Evolutionary conservation across 257 asterid genomes (phyloP).

Genomic region (Henckelia pumila): DNA sequence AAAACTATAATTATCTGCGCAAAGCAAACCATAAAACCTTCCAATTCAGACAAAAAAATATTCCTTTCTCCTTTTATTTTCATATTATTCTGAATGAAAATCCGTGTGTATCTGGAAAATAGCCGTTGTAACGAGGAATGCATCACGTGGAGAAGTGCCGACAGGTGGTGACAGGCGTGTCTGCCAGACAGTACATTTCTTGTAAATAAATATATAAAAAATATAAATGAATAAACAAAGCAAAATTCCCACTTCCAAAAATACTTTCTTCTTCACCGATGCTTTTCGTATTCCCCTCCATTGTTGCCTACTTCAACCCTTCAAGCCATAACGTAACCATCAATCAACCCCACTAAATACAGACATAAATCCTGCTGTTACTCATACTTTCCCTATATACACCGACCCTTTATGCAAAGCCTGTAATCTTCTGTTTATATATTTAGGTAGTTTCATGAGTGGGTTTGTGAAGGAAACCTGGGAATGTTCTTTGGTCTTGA

Average conservation of each 20-base stretch:
- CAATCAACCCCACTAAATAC: background rate
- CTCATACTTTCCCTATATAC: background rate
- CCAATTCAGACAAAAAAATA: too few relatives aligned
- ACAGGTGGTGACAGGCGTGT: slow-evolving; percentile 6
- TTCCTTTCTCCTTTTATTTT: too few relatives aligned
- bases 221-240: background rate
- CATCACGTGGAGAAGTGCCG: slow-evolving; percentile 16
- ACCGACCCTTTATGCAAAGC: background rate
- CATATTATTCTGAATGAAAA: too few relatives aligned
- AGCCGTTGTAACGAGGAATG: slow-evolving; percentile 35
- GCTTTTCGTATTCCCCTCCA: slow-evolving; percentile 10
- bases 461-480: slow-evolving; percentile 4
- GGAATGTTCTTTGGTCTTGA: slow-evolving; percentile 26
- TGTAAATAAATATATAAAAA: background rate
- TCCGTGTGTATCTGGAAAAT: slow-evolving; percentile 11
- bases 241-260: background rate
- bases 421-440: background rate
- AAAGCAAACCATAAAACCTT: too few relatives aligned
- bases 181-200: slow-evolving; percentile 7
- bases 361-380: background rate
- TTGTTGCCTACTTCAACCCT: slow-evolving; percentile 9
- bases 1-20: too few relatives aligned
- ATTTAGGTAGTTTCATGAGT: background rate
- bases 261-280: background rate
- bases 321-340: slow-evolving; percentile 11